Percentiles rank a stretch among this genome's conserved stretches.
Conservation (phyloP, 1,139 yeast species). For the Nakaseomyces sp. region DNA sequence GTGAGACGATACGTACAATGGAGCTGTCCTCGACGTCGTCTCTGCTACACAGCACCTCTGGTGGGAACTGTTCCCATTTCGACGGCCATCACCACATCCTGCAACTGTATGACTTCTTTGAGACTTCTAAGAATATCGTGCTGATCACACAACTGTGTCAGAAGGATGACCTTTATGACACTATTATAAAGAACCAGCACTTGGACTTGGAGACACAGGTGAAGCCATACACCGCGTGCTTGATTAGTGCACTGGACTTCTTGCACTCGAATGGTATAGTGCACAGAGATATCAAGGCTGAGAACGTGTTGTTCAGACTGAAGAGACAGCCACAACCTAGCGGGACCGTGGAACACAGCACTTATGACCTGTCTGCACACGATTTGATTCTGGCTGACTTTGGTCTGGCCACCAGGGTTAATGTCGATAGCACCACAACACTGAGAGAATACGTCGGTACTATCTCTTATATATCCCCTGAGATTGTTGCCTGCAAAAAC, state of each 20-base stretch:
- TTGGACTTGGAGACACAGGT: conserved; percentile 42
- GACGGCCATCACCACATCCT: conserved; percentile 51
- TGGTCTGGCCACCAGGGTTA: conserved; percentile 39
- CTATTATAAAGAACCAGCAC: conserved; percentile 41
- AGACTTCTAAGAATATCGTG: conserved; percentile 50
- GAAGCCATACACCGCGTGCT: conserved; percentile 36
- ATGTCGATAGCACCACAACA: conserved; percentile 17
- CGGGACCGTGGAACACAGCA: conserved; percentile 8
- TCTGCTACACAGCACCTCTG: conserved; percentile 3
- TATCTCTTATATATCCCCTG: conserved; percentile 70
- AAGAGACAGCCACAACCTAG: conserved; percentile 7
- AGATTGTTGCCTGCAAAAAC: conserved; percentile 44
- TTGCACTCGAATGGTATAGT: conserved; percentile 66
- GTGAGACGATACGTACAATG: conserved; percentile 19
- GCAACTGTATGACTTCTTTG: conserved; percentile 61
- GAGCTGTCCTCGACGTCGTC: conserved; percentile 12
- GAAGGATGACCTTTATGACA: conserved; percentile 62
- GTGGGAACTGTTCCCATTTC: conserved; percentile 12
- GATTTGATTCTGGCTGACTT: conserved; percentile 63
- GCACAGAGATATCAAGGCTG: conserved; percentile 87
- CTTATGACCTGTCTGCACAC: conserved; percentile 31
- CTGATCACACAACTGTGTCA: conserved; percentile 59
- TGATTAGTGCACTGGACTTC: conserved; percentile 52
- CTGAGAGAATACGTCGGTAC: conserved; percentile 52
- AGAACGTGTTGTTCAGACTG: conserved; percentile 54